Base-by-base conservation (phyloP, 129 eudicot genomes). In the Flaveria brownii region DNA sequence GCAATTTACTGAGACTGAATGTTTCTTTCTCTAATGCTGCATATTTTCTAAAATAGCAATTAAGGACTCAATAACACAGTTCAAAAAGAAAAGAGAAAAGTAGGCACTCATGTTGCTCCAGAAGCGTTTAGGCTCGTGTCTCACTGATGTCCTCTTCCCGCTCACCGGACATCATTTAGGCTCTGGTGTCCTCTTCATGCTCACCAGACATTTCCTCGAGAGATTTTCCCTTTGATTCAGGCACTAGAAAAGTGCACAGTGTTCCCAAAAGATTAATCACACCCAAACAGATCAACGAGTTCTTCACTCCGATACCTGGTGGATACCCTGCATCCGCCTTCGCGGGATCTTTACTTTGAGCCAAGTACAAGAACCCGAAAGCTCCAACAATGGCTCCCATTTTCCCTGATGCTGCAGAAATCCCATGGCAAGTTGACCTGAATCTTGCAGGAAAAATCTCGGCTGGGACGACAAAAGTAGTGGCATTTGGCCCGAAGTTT, bases 161-260 rank as follows among this genome's bases (percentile, higher is more conserved):
- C 41, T 36, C 41, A 5, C 41, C 0, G 41, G 6, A 33, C 41
- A 7, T 13, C 42, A 26, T 61, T 26, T 30, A 61, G 9, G 66
- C 66, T 60, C 17, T 14, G 1, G 68, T 8, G 28, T 61, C 68
- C 20, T 61, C 17, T 61, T 61, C 68, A 8, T 61, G 42, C 43
- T 61, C 68, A 15, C 68, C 68, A 0, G 68, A 61, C 68, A 61
- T 61, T 61, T 61, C 68, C 42, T 61, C 68, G 18, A 61, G 68
- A 12, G 68, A 61, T 14, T 28, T 61, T 13, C 68, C 68, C 18
- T 61, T 61, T 15, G 65, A 23, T 23, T 59, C 65, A 1, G 68
- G 68, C 42, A 61, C 68, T 13, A 61, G 42, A 61, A 61, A 61
- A 8, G 68, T 61, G 14, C 68, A 26, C 20, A 61, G 6, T 2